Conservation (phyloP, 768 basidiomycete species). For the Pulveroboletus sp. region DNA sequence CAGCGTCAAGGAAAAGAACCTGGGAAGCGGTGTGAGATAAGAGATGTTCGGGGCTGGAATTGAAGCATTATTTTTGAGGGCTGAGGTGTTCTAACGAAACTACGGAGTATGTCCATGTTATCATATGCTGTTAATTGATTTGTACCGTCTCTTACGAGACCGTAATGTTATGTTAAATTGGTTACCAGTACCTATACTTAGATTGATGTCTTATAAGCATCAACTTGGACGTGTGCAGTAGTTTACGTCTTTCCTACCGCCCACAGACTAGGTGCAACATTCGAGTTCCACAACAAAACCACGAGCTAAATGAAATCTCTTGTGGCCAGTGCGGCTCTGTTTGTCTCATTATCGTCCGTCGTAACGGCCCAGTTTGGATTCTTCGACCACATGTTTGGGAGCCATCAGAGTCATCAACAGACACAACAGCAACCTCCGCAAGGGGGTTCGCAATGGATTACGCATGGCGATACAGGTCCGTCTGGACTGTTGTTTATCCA, state of each 20-base stretch:
- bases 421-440: conserved; percentile 44
- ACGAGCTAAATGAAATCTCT: conserved; percentile 13
- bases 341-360: conserved; percentile 27
- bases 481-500: conserved; percentile 1
- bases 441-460: conserved; percentile 59
- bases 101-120: conserved; percentile 26
- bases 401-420: conserved; percentile 49
- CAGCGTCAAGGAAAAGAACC: neutral
- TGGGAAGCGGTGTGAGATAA: neutral
- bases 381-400: conserved; percentile 75
- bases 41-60: neutral
- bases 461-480: conserved; percentile 65
- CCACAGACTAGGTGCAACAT: neutral
- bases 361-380: conserved; percentile 71
- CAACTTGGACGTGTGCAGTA: neutral
- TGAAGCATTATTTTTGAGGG: conserved; percentile 3
- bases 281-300: neutral
- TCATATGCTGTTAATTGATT: conserved; percentile 30
- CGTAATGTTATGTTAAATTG: conserved; percentile 29
- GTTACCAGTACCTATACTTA: neutral
- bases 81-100: conserved; percentile 9
- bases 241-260: neutral
- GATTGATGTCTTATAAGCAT: neutral
- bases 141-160: conserved; percentile 26
- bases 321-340: conserved; percentile 8